Conservation (phyloP, 306 rosid genomes). For the Canavalia ensiformis region DNA sequence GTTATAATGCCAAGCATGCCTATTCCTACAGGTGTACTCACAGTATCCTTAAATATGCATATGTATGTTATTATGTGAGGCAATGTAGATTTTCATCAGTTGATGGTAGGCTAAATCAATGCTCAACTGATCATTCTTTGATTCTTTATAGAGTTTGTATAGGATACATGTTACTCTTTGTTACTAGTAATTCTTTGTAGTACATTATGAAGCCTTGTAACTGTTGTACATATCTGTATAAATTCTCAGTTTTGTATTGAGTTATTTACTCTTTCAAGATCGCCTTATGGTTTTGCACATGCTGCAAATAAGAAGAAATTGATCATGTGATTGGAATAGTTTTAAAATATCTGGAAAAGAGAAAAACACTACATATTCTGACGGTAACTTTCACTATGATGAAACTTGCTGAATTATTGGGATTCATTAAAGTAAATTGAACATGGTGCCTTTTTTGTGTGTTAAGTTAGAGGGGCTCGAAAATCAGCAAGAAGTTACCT, state of each 20-base stretch:
- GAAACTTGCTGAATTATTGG: background rate
- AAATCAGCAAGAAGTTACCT: background rate
- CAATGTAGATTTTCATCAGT: conserved; percentile 28
- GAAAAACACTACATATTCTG: background rate
- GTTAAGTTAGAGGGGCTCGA: background rate
- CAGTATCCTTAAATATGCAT: background rate
- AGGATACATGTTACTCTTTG: conserved; percentile 47
- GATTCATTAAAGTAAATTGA: background rate
- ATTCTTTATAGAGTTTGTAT: conserved; percentile 64
- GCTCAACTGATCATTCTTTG: conserved; percentile 62
- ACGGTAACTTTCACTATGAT: background rate
- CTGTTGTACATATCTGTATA: conserved; percentile 43
- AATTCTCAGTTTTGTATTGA: conserved; percentile 36
- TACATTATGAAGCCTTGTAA: conserved; percentile 39
- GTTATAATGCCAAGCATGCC: conserved; percentile 8
- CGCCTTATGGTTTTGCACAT: background rate
- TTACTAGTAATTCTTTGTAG: conserved; percentile 48
- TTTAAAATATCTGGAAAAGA: background rate
- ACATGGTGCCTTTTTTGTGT: background rate
- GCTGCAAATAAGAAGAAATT: conserved; percentile 16
- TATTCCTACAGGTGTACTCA: conserved; percentile 18
- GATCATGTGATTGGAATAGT: conserved; percentile 28
- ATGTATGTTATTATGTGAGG: background rate
- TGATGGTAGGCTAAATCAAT: background rate
- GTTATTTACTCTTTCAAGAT: conserved; percentile 24